phyloP scores from a whole-genome alignment of 179 eudicot species.

The Sideroxylon spinosum region DNA sequence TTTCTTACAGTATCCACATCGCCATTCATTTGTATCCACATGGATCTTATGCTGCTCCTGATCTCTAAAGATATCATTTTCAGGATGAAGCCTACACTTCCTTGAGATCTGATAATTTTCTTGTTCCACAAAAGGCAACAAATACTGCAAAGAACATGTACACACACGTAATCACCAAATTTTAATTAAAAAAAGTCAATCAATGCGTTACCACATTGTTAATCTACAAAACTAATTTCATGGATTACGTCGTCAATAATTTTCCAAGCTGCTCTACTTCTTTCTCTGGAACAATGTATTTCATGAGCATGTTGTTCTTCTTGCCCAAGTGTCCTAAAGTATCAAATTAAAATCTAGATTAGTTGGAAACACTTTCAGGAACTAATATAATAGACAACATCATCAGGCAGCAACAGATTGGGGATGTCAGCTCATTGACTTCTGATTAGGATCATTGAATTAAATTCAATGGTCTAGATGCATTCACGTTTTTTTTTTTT shows the following conservation, averaged over 20 bases:
- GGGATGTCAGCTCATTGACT: background rate
- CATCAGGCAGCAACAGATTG: background rate
- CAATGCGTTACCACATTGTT: background rate
- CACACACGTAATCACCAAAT: background rate
- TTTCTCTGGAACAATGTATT: conserved; percentile 68
- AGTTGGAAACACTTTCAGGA: background rate
- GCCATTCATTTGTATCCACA: conserved; percentile 74
- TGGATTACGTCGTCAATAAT: conserved; percentile 51
- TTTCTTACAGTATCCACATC: conserved; percentile 91
- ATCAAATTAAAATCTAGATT: conserved; percentile 8
- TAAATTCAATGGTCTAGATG: too few relatives aligned
- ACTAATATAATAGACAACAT: background rate
- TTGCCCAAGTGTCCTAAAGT: conserved; percentile 34
- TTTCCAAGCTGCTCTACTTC: conserved; percentile 71
- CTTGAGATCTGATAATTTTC: conserved; percentile 62
- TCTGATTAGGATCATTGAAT: too few relatives aligned
- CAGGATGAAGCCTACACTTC: conserved; percentile 77
- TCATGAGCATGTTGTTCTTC: conserved; percentile 33
- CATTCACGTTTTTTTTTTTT: too few relatives aligned
- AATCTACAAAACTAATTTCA: background rate
- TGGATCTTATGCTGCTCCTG: conserved; percentile 87
- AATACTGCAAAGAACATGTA: conserved; percentile 50
- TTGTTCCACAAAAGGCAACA: conserved; percentile 83
- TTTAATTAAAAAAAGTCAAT: background rate
- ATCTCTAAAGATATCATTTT: conserved; percentile 83